A percentile compares a stretch with the other conserved stretches of the same genome.
These are phyloP conservation scores for Fusarium nygamai DNA, from an alignment of 2,329 filamentous ascomycete species.

Conservation along the genomic window DNA sequence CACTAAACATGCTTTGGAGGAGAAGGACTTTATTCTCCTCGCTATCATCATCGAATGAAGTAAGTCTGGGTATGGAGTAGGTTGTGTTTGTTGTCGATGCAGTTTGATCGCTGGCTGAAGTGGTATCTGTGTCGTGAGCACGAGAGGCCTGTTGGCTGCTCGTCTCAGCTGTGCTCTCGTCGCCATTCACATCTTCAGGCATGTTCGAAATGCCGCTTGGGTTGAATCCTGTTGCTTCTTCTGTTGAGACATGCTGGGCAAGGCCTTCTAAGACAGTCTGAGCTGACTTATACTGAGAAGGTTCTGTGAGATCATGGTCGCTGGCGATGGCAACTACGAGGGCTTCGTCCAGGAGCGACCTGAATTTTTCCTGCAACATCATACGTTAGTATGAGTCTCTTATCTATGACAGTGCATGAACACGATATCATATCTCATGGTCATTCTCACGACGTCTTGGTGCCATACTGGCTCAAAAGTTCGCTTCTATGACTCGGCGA, in stretches of 20 bases:
- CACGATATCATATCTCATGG: neutral
- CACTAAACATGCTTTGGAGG: conserved; percentile 77
- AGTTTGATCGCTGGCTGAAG: conserved; percentile 40
- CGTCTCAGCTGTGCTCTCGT: conserved; percentile 40
- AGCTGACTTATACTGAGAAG: conserved; percentile 62
- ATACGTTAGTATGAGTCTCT: conserved; percentile 16
- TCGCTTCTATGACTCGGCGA: neutral
- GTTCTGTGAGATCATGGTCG: conserved; percentile 74
- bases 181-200: conserved; percentile 39
- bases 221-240: conserved; percentile 82
- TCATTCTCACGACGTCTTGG: neutral
- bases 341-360: conserved; percentile 78
- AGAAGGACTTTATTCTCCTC: conserved; percentile 70
- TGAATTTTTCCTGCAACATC: conserved; percentile 70
- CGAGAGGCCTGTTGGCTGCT: conserved; percentile 45
- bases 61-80: conserved; percentile 43
- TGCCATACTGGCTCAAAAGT: neutral
- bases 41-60: conserved; percentile 53
- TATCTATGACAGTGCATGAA: neutral
- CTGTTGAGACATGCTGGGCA: conserved; percentile 68
- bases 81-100: conserved; percentile 37
- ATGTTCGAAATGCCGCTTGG: conserved; percentile 73
- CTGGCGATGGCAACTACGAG: conserved; percentile 78
- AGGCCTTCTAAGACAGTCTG: conserved; percentile 71
- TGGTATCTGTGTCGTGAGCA: conserved; percentile 45